Evolutionary conservation across 768 basidiomycete species (phyloP).

Genomic region (Phaffia tasmanica): DNA sequence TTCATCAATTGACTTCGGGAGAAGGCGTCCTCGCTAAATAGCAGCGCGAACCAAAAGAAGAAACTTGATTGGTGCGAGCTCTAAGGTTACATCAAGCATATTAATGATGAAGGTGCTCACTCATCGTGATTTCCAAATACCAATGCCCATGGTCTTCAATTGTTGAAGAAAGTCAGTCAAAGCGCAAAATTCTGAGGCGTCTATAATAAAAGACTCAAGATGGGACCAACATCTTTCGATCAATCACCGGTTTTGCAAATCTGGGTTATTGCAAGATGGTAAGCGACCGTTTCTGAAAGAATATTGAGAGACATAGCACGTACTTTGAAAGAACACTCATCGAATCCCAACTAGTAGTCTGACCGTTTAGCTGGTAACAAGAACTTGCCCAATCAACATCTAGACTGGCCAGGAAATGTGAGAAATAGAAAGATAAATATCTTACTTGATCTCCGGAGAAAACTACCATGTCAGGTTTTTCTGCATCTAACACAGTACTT

Average conservation of each 20-base stretch:
- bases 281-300: background rate
- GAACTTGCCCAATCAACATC: background rate
- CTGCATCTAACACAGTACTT: slow-evolving; percentile 55
- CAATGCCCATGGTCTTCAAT: slow-evolving; percentile 71
- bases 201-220: too few relatives aligned
- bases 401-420: background rate
- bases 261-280: background rate
- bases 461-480: slow-evolving; percentile 73
- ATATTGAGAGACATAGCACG: background rate
- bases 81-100: slow-evolving; percentile 35
- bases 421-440: background rate
- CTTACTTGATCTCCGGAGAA: slow-evolving; percentile 62
- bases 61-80: too few relatives aligned
- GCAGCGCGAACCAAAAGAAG: too few relatives aligned
- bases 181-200: too few relatives aligned
- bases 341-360: slow-evolving; percentile 78
- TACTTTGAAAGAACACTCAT: slow-evolving; percentile 71
- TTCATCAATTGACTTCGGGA: slow-evolving; percentile 13
- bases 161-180: background rate
- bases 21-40: slow-evolving; percentile 11
- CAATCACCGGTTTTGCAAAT: slow-evolving; percentile 64
- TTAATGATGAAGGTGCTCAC: slow-evolving; percentile 42
- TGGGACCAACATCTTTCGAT: slow-evolving; percentile 40
- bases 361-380: slow-evolving; percentile 56
- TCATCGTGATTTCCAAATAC: slow-evolving; percentile 90